Percentiles rank a stretch among this genome's conserved stretches.
Conservation (phyloP, 805 yeast species). For the Saturnispora halmiae region DNA sequence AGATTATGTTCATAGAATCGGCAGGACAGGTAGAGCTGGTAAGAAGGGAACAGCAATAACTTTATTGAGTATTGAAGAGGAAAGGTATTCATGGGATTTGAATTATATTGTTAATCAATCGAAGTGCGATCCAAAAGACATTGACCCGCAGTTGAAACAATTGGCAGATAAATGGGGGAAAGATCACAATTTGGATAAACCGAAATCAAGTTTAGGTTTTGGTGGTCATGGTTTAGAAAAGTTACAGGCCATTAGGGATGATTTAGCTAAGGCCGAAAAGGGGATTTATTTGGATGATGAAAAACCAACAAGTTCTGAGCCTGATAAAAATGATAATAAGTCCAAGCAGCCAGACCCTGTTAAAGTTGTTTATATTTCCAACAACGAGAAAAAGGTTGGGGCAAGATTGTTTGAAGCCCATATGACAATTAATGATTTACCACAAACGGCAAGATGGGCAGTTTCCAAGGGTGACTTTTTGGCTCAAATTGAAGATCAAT, state of each 20-base stretch:
- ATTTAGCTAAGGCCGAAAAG: constrained; percentile 41
- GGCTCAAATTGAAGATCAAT: constrained; percentile 55
- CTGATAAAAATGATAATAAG: constrained; percentile 12
- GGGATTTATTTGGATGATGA: constrained; percentile 38
- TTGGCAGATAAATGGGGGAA: constrained; percentile 49
- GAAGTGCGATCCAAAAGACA: constrained; percentile 30
- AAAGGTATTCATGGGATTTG: constrained; percentile 56
- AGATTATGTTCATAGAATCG: constrained; percentile 93
- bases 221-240: constrained; percentile 89
- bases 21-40: constrained; percentile 93
- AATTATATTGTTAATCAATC: constrained; percentile 58
- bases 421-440: constrained; percentile 74
- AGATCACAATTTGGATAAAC: constrained; percentile 59
- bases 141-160: constrained; percentile 41
- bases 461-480: constrained; percentile 61
- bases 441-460: constrained; percentile 71
- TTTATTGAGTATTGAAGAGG: constrained; percentile 54
- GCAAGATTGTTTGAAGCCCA: constrained; percentile 9
- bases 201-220: constrained; percentile 62
- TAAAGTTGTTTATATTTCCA: constrained; percentile 7
- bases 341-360: constrained; percentile 10
- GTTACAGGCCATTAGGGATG: constrained; percentile 53
- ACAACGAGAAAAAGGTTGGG: constrained; percentile 6
- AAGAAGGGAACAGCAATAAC: constrained; percentile 64
- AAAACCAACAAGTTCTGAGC: constrained; percentile 17